A percentile compares a stretch with the other conserved stretches of the same genome.
Evolutionary conservation across 371 early-diverging fungal species (phyloP).

Genomic region (Mucor velutinosus): DNA sequence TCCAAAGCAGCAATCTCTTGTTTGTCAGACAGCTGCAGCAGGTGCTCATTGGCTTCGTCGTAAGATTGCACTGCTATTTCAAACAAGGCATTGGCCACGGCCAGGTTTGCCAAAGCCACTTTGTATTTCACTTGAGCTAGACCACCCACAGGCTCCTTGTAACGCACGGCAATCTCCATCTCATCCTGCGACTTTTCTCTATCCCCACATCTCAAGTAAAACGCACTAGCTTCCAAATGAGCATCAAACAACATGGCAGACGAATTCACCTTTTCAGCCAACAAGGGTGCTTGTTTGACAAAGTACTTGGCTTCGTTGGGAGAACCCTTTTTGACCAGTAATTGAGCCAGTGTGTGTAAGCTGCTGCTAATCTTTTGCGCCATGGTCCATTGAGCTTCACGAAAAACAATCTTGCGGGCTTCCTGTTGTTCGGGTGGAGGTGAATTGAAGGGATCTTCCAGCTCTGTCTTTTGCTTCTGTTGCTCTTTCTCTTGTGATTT

Average conservation of each 20-base stretch:
- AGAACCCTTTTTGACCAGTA: conserved; percentile 68
- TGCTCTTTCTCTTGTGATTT: conserved; percentile 5
- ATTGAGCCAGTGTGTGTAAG: conserved; percentile 51
- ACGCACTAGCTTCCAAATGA: conserved; percentile 54
- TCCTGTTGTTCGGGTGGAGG: not conserved
- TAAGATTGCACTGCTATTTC: conserved; percentile 50
- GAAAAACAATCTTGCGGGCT: conserved; percentile 16
- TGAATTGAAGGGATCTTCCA: conserved; percentile 9
- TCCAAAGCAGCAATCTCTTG: not conserved
- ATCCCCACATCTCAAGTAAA: conserved; percentile 51
- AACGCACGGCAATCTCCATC: conserved; percentile 1
- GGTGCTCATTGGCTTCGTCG: conserved; percentile 40
- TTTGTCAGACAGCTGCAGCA: conserved; percentile 52
- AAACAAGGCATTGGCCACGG: conserved; percentile 32
- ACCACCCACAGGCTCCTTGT: not conserved
- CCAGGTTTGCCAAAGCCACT: conserved; percentile 50
- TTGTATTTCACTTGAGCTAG: conserved; percentile 31
- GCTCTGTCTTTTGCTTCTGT: not conserved
- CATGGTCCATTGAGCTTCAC: conserved; percentile 47
- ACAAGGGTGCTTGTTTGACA: conserved; percentile 55
- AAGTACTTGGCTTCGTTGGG: conserved; percentile 71
- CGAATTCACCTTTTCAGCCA: conserved; percentile 58
- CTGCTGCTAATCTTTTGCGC: conserved; percentile 52
- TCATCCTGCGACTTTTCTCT: conserved; percentile 41
- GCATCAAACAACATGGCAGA: conserved; percentile 45